These are phyloP conservation scores for Dactylellina parvicollis DNA, from an alignment of 2,329 filamentous ascomycete genomes.

Conservation along the genomic window DNA sequence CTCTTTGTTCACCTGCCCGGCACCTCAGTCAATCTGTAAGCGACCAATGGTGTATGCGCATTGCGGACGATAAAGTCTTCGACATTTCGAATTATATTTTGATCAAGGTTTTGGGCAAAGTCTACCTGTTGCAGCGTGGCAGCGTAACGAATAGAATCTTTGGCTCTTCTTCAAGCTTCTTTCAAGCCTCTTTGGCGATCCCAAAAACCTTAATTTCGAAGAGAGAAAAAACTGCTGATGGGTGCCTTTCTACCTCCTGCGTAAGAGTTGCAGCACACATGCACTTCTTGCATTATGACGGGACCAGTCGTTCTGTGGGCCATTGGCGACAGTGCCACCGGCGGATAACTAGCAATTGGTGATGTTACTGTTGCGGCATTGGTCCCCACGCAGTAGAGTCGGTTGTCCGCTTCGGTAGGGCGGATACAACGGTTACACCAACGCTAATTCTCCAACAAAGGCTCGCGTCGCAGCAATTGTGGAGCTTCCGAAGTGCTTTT, in stretches of 20 bases:
- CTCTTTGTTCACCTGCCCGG: no score
- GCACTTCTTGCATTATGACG: not conserved
- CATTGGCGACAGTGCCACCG: slow-evolving; percentile 41
- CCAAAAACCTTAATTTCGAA: no score
- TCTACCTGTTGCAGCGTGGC: slow-evolving; percentile 15
- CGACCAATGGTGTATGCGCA: no score
- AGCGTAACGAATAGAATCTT: not conserved
- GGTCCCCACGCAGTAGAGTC: not conserved
- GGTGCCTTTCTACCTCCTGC: not conserved
- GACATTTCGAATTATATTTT: no score
- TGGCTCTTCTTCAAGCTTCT: no score
- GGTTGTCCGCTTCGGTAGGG: slow-evolving; percentile 41
- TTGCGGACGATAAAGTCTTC: no score
- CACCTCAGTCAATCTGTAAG: no score
- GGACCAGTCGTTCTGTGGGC: slow-evolving; percentile 26
- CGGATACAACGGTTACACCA: slow-evolving; percentile 55
- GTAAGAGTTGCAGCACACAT: slow-evolving; percentile 39
- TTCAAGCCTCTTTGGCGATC: no score
- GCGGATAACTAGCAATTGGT: not conserved
- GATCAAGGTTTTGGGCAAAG: slow-evolving; percentile 10
- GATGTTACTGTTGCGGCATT: slow-evolving; percentile 53
- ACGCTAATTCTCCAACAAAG: slow-evolving; percentile 44
- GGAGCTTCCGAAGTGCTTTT: slow-evolving; percentile 22
- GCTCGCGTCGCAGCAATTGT: slow-evolving; percentile 33
- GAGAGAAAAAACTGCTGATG: no score